Percentiles rank a stretch among this genome's conserved stretches.
phyloP scores from a whole-genome alignment of 495 filamentous ascomycete genomes.

The Penicillium argentinense region DNA sequence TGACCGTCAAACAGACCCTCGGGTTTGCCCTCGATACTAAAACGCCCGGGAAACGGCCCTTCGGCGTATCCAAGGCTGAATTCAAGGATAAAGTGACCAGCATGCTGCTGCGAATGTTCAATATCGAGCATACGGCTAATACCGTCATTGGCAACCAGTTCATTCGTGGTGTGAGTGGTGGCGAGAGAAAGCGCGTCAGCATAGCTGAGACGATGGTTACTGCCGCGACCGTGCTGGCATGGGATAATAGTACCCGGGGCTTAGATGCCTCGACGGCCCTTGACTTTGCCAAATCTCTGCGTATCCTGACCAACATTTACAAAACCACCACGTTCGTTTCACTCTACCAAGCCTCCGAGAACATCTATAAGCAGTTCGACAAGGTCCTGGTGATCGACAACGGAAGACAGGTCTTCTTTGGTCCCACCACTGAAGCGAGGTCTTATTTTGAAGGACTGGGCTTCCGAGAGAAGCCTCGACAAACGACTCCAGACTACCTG shows the following conservation, averaged over 20 bases:
- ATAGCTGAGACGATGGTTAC: conserved; percentile 65
- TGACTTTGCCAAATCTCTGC: conserved; percentile 67
- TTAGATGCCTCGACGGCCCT: conserved; percentile 82
- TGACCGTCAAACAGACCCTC: conserved; percentile 82
- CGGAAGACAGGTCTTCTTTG: conserved; percentile 80
- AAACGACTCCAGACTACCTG: conserved; percentile 84
- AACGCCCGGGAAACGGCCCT: conserved; percentile 69
- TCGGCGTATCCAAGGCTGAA: conserved; percentile 61
- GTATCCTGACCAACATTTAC: conserved; percentile 77
- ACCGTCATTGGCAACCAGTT: conserved; percentile 81
- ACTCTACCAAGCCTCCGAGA: conserved; percentile 80
- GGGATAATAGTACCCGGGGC: conserved; percentile 85
- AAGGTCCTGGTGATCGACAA: conserved; percentile 82
- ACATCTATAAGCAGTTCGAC: conserved; percentile 83
- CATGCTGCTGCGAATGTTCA: conserved; percentile 81
- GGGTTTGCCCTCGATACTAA: conserved; percentile 82
- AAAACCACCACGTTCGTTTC: conserved; percentile 77
- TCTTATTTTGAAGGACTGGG: conserved; percentile 81
- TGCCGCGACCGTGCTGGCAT: conserved; percentile 68
- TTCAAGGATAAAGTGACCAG: conserved; percentile 71
- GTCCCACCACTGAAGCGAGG: conserved; percentile 65
- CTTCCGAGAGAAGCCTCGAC: conserved; percentile 73
- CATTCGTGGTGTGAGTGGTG: conserved; percentile 78
- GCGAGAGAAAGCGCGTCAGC: conserved; percentile 68
- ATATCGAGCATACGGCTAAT: conserved; percentile 78